Evolutionary conservation across 352 stramenopile genomes (phyloP).

Genomic region (Phytopythium delawarense): DNA sequence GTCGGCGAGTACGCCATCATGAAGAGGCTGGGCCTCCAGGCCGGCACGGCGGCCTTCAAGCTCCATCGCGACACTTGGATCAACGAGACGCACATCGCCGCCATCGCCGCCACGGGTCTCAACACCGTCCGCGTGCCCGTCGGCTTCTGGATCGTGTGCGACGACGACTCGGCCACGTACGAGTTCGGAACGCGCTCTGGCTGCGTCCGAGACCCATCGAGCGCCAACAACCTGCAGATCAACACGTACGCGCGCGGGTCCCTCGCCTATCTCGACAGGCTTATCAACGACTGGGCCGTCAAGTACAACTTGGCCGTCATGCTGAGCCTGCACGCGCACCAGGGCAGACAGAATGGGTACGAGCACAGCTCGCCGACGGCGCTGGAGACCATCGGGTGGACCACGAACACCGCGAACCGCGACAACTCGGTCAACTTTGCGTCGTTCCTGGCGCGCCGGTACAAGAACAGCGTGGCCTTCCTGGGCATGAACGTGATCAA

Average conservation of each 20-base stretch:
- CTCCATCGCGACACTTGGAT: conserved; percentile 22
- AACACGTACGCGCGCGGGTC: conserved; percentile 5
- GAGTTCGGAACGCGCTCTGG: not conserved
- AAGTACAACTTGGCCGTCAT: conserved; percentile 19
- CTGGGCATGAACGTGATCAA: conserved; percentile 44
- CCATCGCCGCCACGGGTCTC: conserved; percentile 8
- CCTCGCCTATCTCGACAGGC: conserved; percentile 32
- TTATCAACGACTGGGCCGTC: conserved; percentile 31
- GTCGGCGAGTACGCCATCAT: no score
- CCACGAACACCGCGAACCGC: conserved; percentile 9
- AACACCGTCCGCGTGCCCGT: conserved; percentile 29
- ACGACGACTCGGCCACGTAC: conserved; percentile 16
- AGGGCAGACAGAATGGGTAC: conserved; percentile 46
- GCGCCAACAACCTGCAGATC: not conserved
- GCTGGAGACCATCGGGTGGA: conserved; percentile 17
- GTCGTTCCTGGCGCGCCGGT: conserved; percentile 27
- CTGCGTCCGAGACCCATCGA: not conserved
- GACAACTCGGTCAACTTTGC: conserved; percentile 28
- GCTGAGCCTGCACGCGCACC: conserved; percentile 46
- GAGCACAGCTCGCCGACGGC: conserved; percentile 28
- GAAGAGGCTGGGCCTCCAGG: no score
- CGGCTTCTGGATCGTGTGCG: conserved; percentile 39
- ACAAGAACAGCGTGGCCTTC: conserved; percentile 29
- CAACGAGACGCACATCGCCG: conserved; percentile 16
- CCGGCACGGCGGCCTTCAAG: no score